Evolutionary conservation across 1,139 yeast genomes (phyloP), one percentile per base, ranked within the genome.

Genomic region (Debaryomyces udenii): DNA sequence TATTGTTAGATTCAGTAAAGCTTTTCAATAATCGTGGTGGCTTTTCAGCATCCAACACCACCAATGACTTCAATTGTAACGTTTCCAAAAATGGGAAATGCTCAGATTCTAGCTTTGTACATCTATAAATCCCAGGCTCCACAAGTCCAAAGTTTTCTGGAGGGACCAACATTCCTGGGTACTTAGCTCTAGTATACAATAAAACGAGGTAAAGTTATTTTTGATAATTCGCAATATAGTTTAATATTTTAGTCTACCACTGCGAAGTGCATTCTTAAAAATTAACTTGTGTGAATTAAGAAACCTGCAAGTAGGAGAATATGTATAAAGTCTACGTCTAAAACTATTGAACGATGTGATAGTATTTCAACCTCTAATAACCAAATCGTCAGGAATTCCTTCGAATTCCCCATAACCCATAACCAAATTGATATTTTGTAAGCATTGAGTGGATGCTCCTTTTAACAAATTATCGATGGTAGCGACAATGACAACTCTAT

Each of bases 401-500:
- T 84, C 96, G 61, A 86, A 93, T 68, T 93, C 99, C 39, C 88
- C 91, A 66, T 89, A 93, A 18, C 93, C 93, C 70, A 86, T 70
- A 6, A 89, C 86, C 64, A 93, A 76, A 66, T 93, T 93, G 62
- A 93, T 86, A 71, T 93, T 93, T 68, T 93, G 99, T 64, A 93
- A 69, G 67, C 98, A 93, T 70, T 91, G 99, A 17, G 99, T 93
- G 41, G 98, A 96, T 37, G 99, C 99, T 50, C 99, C 99, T 74
- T 93, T 93, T 59, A 93, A 78, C 59, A 93, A 74, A 64, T 93
- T 93, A 62, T 94, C 99, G 55, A 93, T 93, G 10, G 97, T 90
- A 16, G 96, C 96, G 41, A 91, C 94, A 41, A 93, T 73, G 31
- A 93, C 99, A 26, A 91, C 96, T 61, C 99, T 81, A 68, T 89